Conservation (phyloP, 2,329 filamentous ascomycete species). For the Fusarium coicis region DNA sequence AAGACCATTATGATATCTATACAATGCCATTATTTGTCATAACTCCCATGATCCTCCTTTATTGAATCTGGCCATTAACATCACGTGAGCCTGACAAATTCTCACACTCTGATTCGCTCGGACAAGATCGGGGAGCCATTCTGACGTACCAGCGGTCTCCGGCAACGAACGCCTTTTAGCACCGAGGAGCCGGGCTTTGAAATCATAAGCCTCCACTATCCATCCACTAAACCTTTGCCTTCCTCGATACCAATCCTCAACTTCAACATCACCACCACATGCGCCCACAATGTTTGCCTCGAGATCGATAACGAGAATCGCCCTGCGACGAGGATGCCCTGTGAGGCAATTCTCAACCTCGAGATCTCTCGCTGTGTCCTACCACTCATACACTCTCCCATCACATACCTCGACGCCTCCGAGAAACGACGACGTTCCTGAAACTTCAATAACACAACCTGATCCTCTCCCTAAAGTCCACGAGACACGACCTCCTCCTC, state of each 20-base stretch:
- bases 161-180: conserved; percentile 47
- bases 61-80: not conserved
- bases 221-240: conserved; percentile 12
- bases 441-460: conserved; percentile 60
- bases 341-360: conserved; percentile 56
- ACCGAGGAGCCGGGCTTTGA: conserved; percentile 44
- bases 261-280: conserved; percentile 36
- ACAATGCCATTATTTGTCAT: conserved; percentile 6
- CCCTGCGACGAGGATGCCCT: conserved; percentile 53
- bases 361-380: conserved; percentile 50
- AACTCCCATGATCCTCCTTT: not conserved
- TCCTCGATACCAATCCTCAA: not conserved
- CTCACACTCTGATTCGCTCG: conserved; percentile 51
- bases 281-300: conserved; percentile 56
- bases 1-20: not conserved
- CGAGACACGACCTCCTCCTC: conserved; percentile 61
- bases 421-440: conserved; percentile 56
- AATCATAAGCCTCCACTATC: conserved; percentile 32
- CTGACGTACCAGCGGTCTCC: conserved; percentile 43
- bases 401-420: conserved; percentile 54
- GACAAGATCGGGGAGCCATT: conserved; percentile 45
- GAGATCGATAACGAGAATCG: conserved; percentile 54
- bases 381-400: conserved; percentile 64
- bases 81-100: conserved; percentile 47
- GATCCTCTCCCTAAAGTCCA: conserved; percentile 60